Base-by-base conservation (phyloP, 805 yeast species). In the Pichia heedii region DNA sequence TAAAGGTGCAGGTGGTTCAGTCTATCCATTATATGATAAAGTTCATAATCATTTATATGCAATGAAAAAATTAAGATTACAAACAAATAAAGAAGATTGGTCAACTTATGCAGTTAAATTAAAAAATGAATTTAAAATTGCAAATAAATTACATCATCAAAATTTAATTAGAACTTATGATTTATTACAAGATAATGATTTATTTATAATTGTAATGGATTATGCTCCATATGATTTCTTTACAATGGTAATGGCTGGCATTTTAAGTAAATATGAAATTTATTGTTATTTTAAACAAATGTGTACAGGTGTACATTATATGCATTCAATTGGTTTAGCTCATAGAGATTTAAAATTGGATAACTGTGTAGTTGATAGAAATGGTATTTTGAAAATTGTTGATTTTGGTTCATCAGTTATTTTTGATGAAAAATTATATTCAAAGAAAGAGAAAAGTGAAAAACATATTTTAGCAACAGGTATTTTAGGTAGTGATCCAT, bases 1-100 rank as follows among this genome's bases (percentile, higher is more conserved):
- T 20, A 79, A 89, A 45, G 97, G 97, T 13, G 97, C 97, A 1
- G 89, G 95, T 21, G 97, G 97, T 2, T 81, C 93, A 0, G 97
- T 89, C n/a, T 74, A 83, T 42, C 82, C 88, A 46, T 76, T 77
- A 46, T 73, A 83, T 41, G 70, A 75, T 26, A 60, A 73, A 0
- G 80, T 79, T 50, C 73, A 76, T 21, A 50, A 46, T 32, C 71
- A 75, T 47, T 60, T 85, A 5, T 87, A 76, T 63, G 97, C 97
- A 0, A 84, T 90, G 42, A 89, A 89, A 65, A 84, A 85, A 61
- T 88, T 90, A 61, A 71, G 95, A 47, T 66, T 82, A 10, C 78
- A 79, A 53, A 66, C 74, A 44, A 66, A 72, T 5, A 72, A 73
- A 42, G 95, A 86, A 58, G 54, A 76, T 6, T 81, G 75, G 43